phyloP scores from a whole-genome alignment of 2,329 filamentous ascomycete genomes.

The Stagonosporopsis cucurbitacearum region DNA sequence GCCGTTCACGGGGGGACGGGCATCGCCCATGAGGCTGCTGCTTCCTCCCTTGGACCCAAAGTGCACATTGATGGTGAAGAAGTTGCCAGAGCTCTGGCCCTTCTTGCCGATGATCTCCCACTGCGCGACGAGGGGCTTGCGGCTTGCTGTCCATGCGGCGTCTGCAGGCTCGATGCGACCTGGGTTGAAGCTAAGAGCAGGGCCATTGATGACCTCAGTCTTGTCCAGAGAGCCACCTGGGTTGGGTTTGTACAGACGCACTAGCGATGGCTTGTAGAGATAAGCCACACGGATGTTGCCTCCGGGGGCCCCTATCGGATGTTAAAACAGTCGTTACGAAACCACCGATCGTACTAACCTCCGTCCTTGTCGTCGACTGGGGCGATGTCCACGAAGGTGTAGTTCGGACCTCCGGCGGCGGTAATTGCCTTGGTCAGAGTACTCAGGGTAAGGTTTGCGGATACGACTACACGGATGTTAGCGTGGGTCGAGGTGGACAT shows the following conservation, averaged over 20 bases:
- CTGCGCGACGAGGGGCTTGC: slow-evolving; percentile 71
- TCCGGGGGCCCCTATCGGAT: too few species aligned
- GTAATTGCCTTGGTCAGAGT: slow-evolving; percentile 63
- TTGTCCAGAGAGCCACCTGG: slow-evolving; percentile 62
- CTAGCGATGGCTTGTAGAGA: slow-evolving; percentile 67
- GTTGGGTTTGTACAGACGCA: slow-evolving; percentile 66
- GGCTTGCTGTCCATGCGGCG: slow-evolving; percentile 64
- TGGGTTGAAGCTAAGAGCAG: slow-evolving; percentile 70
- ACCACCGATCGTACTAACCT: too few species aligned
- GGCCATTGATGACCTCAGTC: slow-evolving; percentile 64
- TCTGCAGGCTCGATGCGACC: slow-evolving; percentile 70
- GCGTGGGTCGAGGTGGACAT: neutral
- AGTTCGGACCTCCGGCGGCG: slow-evolving; percentile 57
- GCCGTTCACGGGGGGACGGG: slow-evolving; percentile 70
- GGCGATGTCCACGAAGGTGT: slow-evolving; percentile 66
- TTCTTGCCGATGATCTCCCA: slow-evolving; percentile 66
- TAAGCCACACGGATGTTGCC: slow-evolving; percentile 76
- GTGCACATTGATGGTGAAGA: slow-evolving; percentile 77
- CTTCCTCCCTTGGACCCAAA: slow-evolving; percentile 71
- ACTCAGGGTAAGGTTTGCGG: slow-evolving; percentile 65
- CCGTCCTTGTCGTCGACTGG: slow-evolving; percentile 68
- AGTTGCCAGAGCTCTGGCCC: slow-evolving; percentile 50
- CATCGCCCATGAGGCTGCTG: slow-evolving; percentile 68
- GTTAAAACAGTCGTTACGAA: too few species aligned
- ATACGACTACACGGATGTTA: slow-evolving; percentile 45